Base-by-base conservation (phyloP, 108 stramenopile genomes). In the Schizochytrium sp. region DNA sequence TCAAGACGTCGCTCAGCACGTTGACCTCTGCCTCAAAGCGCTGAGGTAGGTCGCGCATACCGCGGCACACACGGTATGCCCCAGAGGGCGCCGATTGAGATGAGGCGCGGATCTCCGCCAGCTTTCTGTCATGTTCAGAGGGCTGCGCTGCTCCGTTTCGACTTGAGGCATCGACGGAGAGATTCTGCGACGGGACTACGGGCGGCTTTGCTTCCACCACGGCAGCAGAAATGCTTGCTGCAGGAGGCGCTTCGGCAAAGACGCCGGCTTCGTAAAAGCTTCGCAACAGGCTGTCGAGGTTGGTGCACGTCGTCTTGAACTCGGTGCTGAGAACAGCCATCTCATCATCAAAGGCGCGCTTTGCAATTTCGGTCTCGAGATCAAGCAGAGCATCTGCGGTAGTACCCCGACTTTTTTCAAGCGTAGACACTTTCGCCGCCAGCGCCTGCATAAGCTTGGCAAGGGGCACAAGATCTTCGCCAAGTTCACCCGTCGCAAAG, bases 231-330 rank as follows among this genome's bases (percentile, higher is more conserved):
- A 83, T 53, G n/a, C 76, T 83, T 16, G 48, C 12, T 53, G 23
- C 28, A 10, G 76, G 76, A 12, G 76, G 76, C 18, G 76, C 48
- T 6, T 83, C 48, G 23, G n/a, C 48, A 8, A 83, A 34, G 48
- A 83, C n/a, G n/a, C 76, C 76, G 6, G 76, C 76, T 34, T 83
- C 76, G 51, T 83, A 83, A 53, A 83, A 83, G 23, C 76, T 28
- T 12, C 76, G 76, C 48, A 83, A 34, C 45, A 83, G 76, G 28
- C 51, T 4, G 5, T 83, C 76, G 3, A 83, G 23, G 51, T 83
- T 83, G 2, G 45, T 23, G 28, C 76, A 83, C 48, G 76, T 28
- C 19, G 28, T 25, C 48, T 83, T 53, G 28, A 83, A 83, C 51
- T 47, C 18, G 4, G 19, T 83, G 12, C 76, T 18, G 28, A 83